These are phyloP conservation scores for Ormosia semicastrata DNA, from an alignment of 306 rosid genomes.

Conservation along the genomic window DNA sequence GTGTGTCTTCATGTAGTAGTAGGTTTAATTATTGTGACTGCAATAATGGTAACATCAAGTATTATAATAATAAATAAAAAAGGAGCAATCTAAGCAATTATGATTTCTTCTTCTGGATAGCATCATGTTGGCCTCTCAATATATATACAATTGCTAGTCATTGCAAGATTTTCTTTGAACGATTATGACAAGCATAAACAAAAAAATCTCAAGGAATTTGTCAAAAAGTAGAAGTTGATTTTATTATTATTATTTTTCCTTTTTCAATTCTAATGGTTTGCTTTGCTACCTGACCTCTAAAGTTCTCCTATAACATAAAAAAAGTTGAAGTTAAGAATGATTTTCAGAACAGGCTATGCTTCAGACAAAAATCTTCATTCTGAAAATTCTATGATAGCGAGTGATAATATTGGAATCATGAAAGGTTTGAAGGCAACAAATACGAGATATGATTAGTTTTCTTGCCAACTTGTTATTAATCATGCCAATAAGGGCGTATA, in stretches of 20 bases:
- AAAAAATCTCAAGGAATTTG: slow-evolving; percentile 37
- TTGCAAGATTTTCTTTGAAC: slow-evolving; percentile 22
- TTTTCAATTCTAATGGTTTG: not conserved
- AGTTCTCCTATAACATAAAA: not conserved
- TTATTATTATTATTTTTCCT: not conserved
- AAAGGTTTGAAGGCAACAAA: slow-evolving; percentile 26
- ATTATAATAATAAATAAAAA: not conserved
- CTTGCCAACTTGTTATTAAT: slow-evolving; percentile 47
- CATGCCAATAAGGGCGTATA: slow-evolving; percentile 27
- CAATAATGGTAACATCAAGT: not conserved
- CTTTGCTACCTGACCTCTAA: not conserved
- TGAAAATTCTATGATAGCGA: slow-evolving; percentile 37
- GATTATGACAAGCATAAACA: slow-evolving; percentile 51
- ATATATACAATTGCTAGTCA: not conserved
- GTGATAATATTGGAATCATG: slow-evolving; percentile 32
- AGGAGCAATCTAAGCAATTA: not conserved
- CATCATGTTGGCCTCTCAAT: slow-evolving; percentile 7
- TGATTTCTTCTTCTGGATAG: slow-evolving; percentile 1
- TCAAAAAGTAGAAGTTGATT: slow-evolving; percentile 19
- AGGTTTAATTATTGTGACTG: not conserved
- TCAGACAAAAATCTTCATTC: slow-evolving; percentile 29
- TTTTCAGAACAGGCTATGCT: not conserved
- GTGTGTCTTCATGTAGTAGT: not conserved
- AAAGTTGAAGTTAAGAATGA: slow-evolving; percentile 2
- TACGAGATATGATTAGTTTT: slow-evolving; percentile 26